phyloP scores from a whole-genome alignment of 345 rosid genomes.

The Crucihimalaya himalaica region DNA sequence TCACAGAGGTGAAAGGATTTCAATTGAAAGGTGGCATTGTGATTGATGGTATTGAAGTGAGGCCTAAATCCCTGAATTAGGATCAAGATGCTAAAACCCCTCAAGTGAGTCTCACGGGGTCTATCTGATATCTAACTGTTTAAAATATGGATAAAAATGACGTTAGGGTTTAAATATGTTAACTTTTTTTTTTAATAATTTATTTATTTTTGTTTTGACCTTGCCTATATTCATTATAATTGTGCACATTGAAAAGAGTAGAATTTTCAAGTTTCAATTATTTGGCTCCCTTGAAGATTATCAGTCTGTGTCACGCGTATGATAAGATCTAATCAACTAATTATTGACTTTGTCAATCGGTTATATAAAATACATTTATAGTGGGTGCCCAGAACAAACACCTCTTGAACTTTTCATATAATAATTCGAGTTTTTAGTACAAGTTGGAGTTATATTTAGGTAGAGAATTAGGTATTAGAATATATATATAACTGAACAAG shows the following conservation, averaged over 20 bases:
- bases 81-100: not conserved
- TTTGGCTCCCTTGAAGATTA: not conserved
- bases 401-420: not conserved
- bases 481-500: not conserved
- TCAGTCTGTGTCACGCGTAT: not conserved
- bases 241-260: not conserved
- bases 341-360: not conserved
- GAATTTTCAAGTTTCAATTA: not conserved
- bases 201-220: not conserved
- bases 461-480: not conserved
- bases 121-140: not conserved
- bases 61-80: conserved; percentile 34
- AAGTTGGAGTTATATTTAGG: not conserved
- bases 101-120: too few species aligned
- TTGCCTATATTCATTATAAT: not conserved
- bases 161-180: not conserved
- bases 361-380: not conserved
- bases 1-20: conserved; percentile 46
- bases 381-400: not conserved
- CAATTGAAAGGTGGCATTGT: conserved; percentile 57
- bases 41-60: conserved; percentile 48
- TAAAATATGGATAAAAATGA: not conserved
- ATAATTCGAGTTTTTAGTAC: not conserved
- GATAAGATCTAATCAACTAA: not conserved
- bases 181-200: too few species aligned